Conservation (phyloP, 2,329 filamentous ascomycete genomes). For the Talaromyces sp. region DNA sequence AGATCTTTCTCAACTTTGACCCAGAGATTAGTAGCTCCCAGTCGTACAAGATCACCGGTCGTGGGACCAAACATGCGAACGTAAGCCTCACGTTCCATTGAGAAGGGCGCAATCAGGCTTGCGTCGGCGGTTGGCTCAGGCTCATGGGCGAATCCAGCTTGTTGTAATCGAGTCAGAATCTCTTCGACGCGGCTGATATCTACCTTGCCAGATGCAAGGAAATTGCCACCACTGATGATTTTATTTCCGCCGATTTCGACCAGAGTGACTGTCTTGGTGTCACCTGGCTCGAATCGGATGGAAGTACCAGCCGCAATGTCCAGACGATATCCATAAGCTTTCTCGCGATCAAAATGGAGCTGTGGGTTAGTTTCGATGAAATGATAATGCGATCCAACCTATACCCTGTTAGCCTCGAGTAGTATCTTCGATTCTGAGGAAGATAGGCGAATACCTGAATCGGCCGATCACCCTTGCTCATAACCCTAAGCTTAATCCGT, state of each 20-base stretch:
- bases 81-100: constrained; percentile 77
- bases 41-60: constrained; percentile 75
- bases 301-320: constrained; percentile 91
- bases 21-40: constrained; percentile 86
- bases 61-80: constrained; percentile 90
- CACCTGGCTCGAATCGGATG: constrained; percentile 89
- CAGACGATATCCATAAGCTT: constrained; percentile 79
- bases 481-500: constrained; percentile 72
- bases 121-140: constrained; percentile 63
- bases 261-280: constrained; percentile 82
- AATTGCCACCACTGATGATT: constrained; percentile 81
- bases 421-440: not conserved
- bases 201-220: constrained; percentile 69
- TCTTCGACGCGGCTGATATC: constrained; percentile 62
- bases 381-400: constrained; percentile 90
- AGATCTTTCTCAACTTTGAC: constrained; percentile 83
- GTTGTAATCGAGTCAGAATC: constrained; percentile 66
- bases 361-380: constrained; percentile 93
- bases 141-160: constrained; percentile 74
- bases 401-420: not conserved
- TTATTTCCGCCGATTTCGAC: constrained; percentile 83
- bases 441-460: constrained; percentile 65
- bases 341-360: constrained; percentile 80
- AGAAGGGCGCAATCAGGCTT: constrained; percentile 59
- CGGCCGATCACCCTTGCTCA: constrained; percentile 82